phyloP scores from a whole-genome alignment of 2,329 filamentous ascomycete species.

The Fusarium avenaceum region DNA sequence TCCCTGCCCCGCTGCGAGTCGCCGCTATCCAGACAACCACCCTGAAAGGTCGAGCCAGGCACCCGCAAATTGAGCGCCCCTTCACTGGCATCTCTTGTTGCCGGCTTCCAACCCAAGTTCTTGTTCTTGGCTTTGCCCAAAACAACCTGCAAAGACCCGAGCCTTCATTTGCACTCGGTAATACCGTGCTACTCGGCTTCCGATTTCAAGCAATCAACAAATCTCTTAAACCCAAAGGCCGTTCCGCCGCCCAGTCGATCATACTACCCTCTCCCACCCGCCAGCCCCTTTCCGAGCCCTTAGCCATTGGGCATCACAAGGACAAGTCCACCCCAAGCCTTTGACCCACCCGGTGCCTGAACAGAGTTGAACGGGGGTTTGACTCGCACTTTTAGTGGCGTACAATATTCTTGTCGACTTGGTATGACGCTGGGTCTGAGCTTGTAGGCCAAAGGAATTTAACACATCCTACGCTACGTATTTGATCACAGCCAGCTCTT shows the following conservation, averaged over 20 bases:
- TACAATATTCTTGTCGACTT: slow-evolving; percentile 42
- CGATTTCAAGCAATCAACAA: slow-evolving; percentile 11
- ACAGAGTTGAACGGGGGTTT: slow-evolving; percentile 42
- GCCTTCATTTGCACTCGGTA: slow-evolving; percentile 28
- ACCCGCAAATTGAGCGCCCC: slow-evolving; percentile 41
- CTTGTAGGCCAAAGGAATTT: slow-evolving; percentile 51
- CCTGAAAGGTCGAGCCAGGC: slow-evolving; percentile 35
- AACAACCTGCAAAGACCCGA: slow-evolving; percentile 29
- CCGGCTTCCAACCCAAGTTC: slow-evolving; percentile 21
- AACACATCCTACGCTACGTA: slow-evolving; percentile 49
- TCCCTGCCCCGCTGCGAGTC: slow-evolving; percentile 47
- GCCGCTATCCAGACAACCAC: slow-evolving; percentile 36
- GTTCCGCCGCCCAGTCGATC: slow-evolving; percentile 42
- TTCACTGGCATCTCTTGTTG: slow-evolving; percentile 30
- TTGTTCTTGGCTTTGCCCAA: slow-evolving; percentile 19
- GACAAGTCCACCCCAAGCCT: slow-evolving; percentile 34
- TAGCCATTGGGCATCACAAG: slow-evolving; percentile 41
- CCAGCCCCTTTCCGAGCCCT: slow-evolving; percentile 46
- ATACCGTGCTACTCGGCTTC: slow-evolving; percentile 22
- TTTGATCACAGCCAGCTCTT: slow-evolving; percentile 36
- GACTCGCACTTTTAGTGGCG: slow-evolving; percentile 43
- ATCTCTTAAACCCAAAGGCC: slow-evolving; percentile 17
- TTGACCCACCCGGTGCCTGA: slow-evolving; percentile 45
- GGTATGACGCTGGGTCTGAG: slow-evolving; percentile 52
- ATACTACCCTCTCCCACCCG: slow-evolving; percentile 37